Percentiles rank a stretch among this genome's conserved stretches.
These are phyloP conservation scores for Capsicum rhomboideum DNA, from an alignment of 257 asterid species.

Conservation along the genomic window DNA sequence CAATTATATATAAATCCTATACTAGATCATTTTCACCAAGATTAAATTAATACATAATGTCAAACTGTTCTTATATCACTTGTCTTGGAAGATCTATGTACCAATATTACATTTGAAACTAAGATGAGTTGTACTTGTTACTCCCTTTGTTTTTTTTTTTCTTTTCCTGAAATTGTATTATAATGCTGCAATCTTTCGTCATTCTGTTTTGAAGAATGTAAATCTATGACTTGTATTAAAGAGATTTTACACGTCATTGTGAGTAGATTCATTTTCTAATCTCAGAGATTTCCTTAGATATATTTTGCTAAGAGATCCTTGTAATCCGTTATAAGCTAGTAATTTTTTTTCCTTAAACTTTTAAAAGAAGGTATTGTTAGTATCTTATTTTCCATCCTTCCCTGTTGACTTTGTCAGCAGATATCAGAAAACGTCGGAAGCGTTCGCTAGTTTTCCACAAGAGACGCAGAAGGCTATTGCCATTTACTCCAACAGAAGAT, in stretches of 20 bases:
- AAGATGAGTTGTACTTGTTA: neutral
- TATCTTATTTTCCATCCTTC: neutral
- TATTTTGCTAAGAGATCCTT: neutral
- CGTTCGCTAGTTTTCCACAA: conserved; percentile 56
- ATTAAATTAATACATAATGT: neutral
- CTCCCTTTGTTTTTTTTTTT: neutral
- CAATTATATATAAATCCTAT: neutral
- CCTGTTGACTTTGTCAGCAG: conserved; percentile 21
- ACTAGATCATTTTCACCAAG: neutral
- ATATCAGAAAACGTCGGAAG: conserved; percentile 54
- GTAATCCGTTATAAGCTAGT: neutral
- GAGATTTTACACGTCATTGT: neutral
- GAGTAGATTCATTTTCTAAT: neutral
- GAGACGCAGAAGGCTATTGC: conserved; percentile 66
- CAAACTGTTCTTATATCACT: neutral
- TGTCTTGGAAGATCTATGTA: neutral
- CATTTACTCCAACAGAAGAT: conserved; percentile 51
- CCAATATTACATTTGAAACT: neutral
- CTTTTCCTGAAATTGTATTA: neutral
- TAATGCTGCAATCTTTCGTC: neutral
- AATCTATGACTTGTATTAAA: neutral
- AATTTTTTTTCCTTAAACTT: neutral
- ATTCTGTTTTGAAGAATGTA: neutral
- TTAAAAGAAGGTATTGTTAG: neutral
- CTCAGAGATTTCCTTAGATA: neutral